Conservation (phyloP, 2,329 filamentous ascomycete species). For the Chrysoporthe cubensis region DNA sequence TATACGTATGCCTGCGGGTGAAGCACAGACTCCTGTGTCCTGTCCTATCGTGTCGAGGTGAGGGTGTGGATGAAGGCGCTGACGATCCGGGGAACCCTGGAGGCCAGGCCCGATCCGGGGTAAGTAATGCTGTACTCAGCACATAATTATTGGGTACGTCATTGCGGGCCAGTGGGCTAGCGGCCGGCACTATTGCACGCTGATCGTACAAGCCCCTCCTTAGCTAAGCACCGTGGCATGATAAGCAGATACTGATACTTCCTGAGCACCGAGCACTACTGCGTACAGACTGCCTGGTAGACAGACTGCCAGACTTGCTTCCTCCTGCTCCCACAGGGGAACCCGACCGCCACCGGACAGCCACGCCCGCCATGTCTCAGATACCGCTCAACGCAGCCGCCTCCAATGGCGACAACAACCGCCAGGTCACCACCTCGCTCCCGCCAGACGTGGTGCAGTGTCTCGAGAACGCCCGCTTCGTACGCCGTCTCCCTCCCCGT, state of each 20-base stretch:
- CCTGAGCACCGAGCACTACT: no score
- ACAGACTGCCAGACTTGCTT: no score
- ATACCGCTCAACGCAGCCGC: slow-evolving; percentile 76
- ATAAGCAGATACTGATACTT: not conserved
- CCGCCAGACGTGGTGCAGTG: slow-evolving; percentile 87
- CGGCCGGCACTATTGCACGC: no score
- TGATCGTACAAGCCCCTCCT: slow-evolving; percentile 9
- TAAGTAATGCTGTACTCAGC: not conserved
- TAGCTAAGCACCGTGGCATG: slow-evolving; percentile 19
- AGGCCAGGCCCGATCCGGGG: slow-evolving; percentile 17
- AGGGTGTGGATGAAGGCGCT: not conserved
- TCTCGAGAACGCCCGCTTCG: slow-evolving; percentile 92
- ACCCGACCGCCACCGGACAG: no score
- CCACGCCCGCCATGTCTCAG: slow-evolving; percentile 54
- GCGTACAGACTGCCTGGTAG: no score
- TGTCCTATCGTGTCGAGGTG: not conserved
- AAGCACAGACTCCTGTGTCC: not conserved
- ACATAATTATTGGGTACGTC: slow-evolving; percentile 11
- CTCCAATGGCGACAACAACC: slow-evolving; percentile 74
- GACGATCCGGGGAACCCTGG: slow-evolving; percentile 14
- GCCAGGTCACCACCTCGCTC: slow-evolving; percentile 69
- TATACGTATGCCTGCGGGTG: no score
- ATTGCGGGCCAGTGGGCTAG: slow-evolving; percentile 8
- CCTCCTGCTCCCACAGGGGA: no score
- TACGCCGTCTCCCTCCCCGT: slow-evolving; percentile 49